These are phyloP conservation scores for Microsporum canis DNA, from an alignment of 2,329 filamentous ascomycete genomes.

Conservation along the genomic window DNA sequence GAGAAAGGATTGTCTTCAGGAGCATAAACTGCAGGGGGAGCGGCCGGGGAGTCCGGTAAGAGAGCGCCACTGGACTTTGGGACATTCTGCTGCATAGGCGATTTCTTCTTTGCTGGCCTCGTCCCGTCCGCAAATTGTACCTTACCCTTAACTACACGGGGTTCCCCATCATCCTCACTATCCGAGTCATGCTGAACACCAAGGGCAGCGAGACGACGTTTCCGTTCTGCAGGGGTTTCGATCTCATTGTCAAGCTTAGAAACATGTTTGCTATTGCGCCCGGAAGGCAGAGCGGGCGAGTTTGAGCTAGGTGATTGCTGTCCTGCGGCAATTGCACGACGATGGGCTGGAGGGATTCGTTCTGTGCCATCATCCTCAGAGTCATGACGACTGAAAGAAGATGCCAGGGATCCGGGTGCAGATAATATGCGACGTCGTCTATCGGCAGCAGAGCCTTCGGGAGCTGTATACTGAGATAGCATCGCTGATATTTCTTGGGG, in stretches of 20 bases:
- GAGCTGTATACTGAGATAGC: slow-evolving; percentile 26
- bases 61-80: background rate
- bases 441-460: slow-evolving; percentile 27
- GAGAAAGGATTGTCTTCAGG: background rate
- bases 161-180: slow-evolving; percentile 21
- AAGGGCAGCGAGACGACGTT: slow-evolving; percentile 36
- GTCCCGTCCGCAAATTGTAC: slow-evolving; percentile 27
- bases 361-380: slow-evolving; percentile 36
- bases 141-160: slow-evolving; percentile 19
- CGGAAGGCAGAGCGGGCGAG: background rate
- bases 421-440: slow-evolving; percentile 27
- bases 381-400: slow-evolving; percentile 18
- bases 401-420: background rate
- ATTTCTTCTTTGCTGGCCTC: slow-evolving; percentile 19
- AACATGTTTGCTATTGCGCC: background rate
- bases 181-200: slow-evolving; percentile 20
- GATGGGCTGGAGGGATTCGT: slow-evolving; percentile 30
- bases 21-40: background rate
- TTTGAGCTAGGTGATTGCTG: background rate
- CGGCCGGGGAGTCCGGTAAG: background rate
- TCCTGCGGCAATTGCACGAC: slow-evolving; percentile 9
- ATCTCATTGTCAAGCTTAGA: slow-evolving; percentile 26
- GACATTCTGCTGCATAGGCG: slow-evolving; percentile 2
- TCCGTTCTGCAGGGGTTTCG: slow-evolving; percentile 35
- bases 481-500: slow-evolving; percentile 28